A percentile compares a stretch with the other conserved stretches of the same genome.
phyloP scores from a whole-genome alignment of 345 rosid species.

The Euclidium syriacum region DNA sequence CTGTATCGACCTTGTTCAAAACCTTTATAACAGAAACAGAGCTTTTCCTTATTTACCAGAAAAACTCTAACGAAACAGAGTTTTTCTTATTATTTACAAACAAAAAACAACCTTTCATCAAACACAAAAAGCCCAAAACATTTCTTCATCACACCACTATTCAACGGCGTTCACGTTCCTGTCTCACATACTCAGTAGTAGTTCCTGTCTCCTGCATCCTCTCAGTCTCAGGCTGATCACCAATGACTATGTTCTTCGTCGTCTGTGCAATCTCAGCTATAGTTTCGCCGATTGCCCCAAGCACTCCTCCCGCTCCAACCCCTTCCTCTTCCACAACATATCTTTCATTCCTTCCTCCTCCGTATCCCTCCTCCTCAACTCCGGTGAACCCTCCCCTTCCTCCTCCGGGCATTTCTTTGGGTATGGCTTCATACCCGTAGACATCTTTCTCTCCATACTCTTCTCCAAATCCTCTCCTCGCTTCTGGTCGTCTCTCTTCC shows the following conservation, averaged over 20 bases:
- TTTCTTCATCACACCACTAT: neutral
- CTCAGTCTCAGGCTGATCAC: conserved; percentile 20
- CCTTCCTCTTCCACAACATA: conserved; percentile 15
- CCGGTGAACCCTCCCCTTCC: neutral
- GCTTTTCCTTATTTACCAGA: neutral
- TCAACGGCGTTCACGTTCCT: conserved; percentile 23
- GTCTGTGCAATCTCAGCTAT: conserved; percentile 61
- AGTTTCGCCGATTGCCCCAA: conserved; percentile 74
- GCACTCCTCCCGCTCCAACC: conserved; percentile 34
- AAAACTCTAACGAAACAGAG: neutral
- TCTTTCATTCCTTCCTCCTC: conserved; percentile 19
- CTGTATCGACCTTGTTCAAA: too few species aligned
- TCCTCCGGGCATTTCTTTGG: neutral
- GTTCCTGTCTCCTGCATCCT: conserved; percentile 5
- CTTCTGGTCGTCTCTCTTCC: conserved; percentile 19
- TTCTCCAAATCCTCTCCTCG: neutral
- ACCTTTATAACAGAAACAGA: conserved; percentile 4
- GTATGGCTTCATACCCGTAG: conserved; percentile 1
- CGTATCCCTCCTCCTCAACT: neutral
- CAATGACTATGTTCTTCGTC: conserved; percentile 48
- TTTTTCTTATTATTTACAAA: conserved; percentile 13
- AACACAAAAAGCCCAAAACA: neutral
- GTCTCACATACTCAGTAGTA: conserved; percentile 12
- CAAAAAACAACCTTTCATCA: neutral
- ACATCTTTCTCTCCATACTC: conserved; percentile 9